Base-by-base conservation (phyloP, 2,329 filamentous ascomycete genomes). In the Colletotrichum sp. region DNA sequence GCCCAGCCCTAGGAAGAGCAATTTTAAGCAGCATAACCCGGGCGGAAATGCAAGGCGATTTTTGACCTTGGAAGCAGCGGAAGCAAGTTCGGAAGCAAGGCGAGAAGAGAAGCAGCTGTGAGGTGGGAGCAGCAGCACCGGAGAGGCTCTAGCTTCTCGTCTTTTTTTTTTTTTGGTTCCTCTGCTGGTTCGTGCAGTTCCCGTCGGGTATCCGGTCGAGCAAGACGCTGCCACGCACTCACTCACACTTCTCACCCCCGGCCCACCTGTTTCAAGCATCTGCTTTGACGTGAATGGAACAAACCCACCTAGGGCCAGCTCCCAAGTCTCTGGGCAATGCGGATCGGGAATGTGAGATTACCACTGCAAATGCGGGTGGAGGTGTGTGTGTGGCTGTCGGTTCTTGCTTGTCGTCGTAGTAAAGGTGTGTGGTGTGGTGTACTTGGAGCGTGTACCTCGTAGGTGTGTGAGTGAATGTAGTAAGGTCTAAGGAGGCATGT, bases 261-360 rank as follows among this genome's bases (percentile, higher is more conserved):
- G 70, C 64, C 73, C 69, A 76, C 73, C 57, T 73, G 73, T 76
- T 76, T 76, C 73, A 76, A 72, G 69, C 69, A 76, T 69, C 70
- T 76, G 73, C 73, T 76, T 76, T 76, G 73, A 76, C 73, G 57
- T 72, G 73, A 62, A 72, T 72, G 72, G 55, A 76, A 69, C 73
- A 49, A 57, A 34, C 55, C 73, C 55, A 71, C 72, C 64, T 49
- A 49, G 21, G 39, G 28, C 69, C 39, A 34, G 60, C 66, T 71
- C 59, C 44, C 44, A 49, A 36, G 63, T 49, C 28, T 55, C 69
- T 64, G 57, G 39, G 15, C 57, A 52, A 69, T 71, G 60, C 36
- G 21, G 44, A 49, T 49, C 44, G 44, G 44, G 28, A 55, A 71
- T 75, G 60, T 52, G 69, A 60, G 28, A 66, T 66, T 71, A 60